Evolutionary conservation across 106 monocot genomes (phyloP), one percentile per base, ranked within the genome.

Genomic region (Dendrobium huoshanense): DNA sequence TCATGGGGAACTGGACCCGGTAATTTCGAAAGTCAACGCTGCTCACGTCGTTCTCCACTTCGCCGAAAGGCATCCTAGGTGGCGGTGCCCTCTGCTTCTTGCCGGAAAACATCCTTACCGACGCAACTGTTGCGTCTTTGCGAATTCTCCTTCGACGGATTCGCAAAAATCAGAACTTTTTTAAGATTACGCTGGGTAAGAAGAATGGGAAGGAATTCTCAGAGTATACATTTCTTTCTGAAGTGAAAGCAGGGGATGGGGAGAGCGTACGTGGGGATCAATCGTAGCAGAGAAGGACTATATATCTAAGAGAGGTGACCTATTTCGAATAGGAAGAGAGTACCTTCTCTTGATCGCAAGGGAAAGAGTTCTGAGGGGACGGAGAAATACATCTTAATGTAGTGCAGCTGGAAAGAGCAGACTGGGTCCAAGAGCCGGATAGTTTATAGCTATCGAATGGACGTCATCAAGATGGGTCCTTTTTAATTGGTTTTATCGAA

Each of bases 1-100:
- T 92, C 86, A 85, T 82, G 18, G 92, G 93, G 72, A 93, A 82
- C 81, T 79, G 87, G 42, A 85, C 98, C 27, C 88, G 92, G 86
- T 95, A 99, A 41, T 86, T 87, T 25, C 83, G 73, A 83, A 83
- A 91, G 65, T 91, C 90, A 0, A 80, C 86, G 75, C 87, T 87
- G 75, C 89, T 88, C 55, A 89, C 68, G 72, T 91, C 93, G 37
- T 82, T 85, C 77, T 91, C 91, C 20, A 88, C 75, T 77, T 87
- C 87, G 41, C 80, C 84, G 76, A 88, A 88, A 4, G 83, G 83
- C 40, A 90, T 85, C 22, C 73, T 84, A 41, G 80, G 78, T 15
- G 81, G 78, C 22, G 78, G 80, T 51, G 70, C 73, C 18, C 42
- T 45, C 76, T 61, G 54, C 70, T 75, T 75, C 47, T 45, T 18